Base-by-base conservation (phyloP, 169 alveolate genomes). In the Plasmodium relictum region DNA sequence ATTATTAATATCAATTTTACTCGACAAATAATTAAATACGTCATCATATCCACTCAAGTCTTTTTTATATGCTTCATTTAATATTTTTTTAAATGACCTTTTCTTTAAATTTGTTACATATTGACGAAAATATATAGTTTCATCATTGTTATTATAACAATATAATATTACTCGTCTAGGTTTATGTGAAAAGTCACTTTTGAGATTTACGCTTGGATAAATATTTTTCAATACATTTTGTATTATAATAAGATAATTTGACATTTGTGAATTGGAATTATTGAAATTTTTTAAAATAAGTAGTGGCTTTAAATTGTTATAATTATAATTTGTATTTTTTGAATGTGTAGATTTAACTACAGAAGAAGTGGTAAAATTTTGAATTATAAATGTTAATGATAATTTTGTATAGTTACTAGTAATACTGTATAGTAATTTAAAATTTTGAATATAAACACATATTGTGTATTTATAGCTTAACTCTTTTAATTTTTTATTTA, bases 211-310 rank as follows among this genome's bases (percentile, higher is more conserved):
- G 59, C 73, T 56, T 70, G 92, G 92, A 74, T 70, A 86, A 8
- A 86, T 6, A 70, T 37, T 86, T 86, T 72, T 86, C 44, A 86
- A 50, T 22, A 71, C 45, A 86, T 86, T 86, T 70, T 71, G 92
- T 50, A 24, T 52, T 58, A 86, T 86, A 52, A 66, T 59, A 50
- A 86, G 61, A 86, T 71, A 86, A 86, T 86, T 61, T 69, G 14
- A 16, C 92, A 86, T 71, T 45, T 86, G 88, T 22, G 76, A 18
- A 52, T 69, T 58, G 59, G 39, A 20, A 65, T n/a, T 42, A 26
- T 86, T 86, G 52, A 86, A 86, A 50, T 86, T 86, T 71, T 70
- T 86, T 74, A 86, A 86, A 86, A 86, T 86, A 54, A 86, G 92
- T 86, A 86, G 70, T 26, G 92, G 92, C n/a, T 41, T 71, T 70